Conservation (phyloP, 1,139 yeast genomes). For the Kazachstania sp. region DNA sequence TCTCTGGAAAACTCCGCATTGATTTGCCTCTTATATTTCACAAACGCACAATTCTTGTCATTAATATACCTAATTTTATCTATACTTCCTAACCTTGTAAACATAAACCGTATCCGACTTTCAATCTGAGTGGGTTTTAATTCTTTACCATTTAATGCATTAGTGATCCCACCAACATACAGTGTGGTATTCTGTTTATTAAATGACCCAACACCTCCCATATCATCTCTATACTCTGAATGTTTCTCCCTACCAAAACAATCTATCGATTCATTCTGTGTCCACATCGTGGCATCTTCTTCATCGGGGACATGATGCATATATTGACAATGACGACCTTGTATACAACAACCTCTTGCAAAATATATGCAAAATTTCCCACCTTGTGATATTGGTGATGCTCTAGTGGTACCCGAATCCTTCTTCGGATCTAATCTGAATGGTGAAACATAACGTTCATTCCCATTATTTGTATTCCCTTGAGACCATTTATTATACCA, state of each 20-base stretch:
- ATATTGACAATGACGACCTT: slow-evolving; percentile 68
- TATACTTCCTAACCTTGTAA: slow-evolving; percentile 72
- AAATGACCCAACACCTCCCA: slow-evolving; percentile 92
- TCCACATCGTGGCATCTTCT: slow-evolving; percentile 35
- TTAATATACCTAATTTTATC: slow-evolving; percentile 56
- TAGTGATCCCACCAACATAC: slow-evolving; percentile 62
- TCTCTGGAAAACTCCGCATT: slow-evolving; percentile 93
- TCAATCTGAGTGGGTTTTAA: slow-evolving; percentile 24
- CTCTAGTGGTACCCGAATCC: slow-evolving; percentile 74
- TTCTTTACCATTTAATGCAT: slow-evolving; percentile 21
- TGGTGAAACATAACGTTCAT: slow-evolving; percentile 41
- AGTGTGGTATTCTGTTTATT: slow-evolving; percentile 59
- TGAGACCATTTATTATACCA: slow-evolving; percentile 90
- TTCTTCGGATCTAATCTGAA: slow-evolving; percentile 48
- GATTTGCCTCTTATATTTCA: slow-evolving; percentile 56
- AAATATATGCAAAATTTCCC: slow-evolving; percentile 67
- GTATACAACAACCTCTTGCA: slow-evolving; percentile 80
- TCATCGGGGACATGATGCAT: slow-evolving; percentile 67
- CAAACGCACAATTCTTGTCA: slow-evolving; percentile 67
- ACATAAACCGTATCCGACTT: slow-evolving; percentile 38
- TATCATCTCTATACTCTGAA: slow-evolving; percentile 77
- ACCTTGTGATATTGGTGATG: slow-evolving; percentile 35
- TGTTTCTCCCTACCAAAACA: slow-evolving; percentile 92
- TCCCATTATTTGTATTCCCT: slow-evolving; percentile 34
- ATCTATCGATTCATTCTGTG: slow-evolving; percentile 44